phyloP scores from a whole-genome alignment of 2,329 filamentous ascomycete species.

The Calonectria pteridis region DNA sequence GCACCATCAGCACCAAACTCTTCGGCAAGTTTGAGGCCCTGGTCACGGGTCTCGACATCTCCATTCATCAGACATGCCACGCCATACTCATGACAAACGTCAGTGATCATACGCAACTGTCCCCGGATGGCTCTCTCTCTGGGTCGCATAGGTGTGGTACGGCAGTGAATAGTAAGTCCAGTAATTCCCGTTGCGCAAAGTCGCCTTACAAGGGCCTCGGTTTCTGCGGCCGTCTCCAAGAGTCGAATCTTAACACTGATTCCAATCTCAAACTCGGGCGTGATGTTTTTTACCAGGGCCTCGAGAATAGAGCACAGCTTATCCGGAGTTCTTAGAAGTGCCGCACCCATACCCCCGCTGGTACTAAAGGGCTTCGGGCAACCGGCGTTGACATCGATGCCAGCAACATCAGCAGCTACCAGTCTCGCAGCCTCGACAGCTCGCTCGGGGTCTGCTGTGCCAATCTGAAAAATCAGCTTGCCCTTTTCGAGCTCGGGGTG shows the following conservation, averaged over 20 bases:
- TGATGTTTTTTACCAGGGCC: constrained; percentile 83
- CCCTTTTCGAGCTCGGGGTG: constrained; percentile 82
- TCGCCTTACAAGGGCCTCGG: constrained; percentile 79
- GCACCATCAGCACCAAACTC: constrained; percentile 92
- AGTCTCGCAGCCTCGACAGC: constrained; percentile 88
- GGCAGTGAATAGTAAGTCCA: constrained; percentile 92
- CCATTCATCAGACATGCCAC: constrained; percentile 97
- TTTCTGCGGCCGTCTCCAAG: constrained; percentile 81
- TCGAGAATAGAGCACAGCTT: constrained; percentile 85
- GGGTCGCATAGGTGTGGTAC: constrained; percentile 95
- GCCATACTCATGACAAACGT: constrained; percentile 84
- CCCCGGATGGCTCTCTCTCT: constrained; percentile 87
- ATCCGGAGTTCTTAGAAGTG: constrained; percentile 87
- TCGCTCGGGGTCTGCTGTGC: constrained; percentile 83
- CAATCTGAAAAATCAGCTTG: constrained; percentile 90
- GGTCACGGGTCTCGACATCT: constrained; percentile 81
- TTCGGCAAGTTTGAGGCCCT: constrained; percentile 77
- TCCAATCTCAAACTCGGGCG: constrained; percentile 84
- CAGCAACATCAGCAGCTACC: constrained; percentile 88
- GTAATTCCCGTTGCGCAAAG: constrained; percentile 92
- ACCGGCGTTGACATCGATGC: constrained; percentile 98
- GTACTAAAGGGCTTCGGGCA: constrained; percentile 98
- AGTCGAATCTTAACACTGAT: constrained; percentile 98
- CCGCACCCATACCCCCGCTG: constrained; percentile 93
- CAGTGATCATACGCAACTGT: constrained; percentile 86